Percentiles rank a stretch among this genome's conserved stretches.
Conservation (phyloP, 768 basidiomycete species). For the Nidula microcarpa region DNA sequence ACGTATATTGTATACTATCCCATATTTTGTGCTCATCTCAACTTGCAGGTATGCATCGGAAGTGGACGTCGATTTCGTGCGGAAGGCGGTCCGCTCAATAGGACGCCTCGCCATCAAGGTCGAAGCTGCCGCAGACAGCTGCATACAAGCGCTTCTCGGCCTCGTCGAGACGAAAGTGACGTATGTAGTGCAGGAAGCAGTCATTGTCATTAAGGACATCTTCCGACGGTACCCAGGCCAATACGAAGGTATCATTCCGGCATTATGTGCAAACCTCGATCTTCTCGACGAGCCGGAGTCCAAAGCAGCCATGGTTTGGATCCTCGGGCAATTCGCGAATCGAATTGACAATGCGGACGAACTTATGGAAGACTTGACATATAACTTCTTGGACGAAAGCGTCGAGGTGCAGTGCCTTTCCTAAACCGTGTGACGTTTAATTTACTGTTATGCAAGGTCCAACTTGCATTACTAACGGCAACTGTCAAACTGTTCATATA, state of each 20-base stretch:
- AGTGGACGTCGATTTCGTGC: slow-evolving; percentile 96
- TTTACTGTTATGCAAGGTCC: slow-evolving; percentile 58
- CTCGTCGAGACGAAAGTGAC: slow-evolving; percentile 92
- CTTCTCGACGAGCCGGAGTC: slow-evolving; percentile 93
- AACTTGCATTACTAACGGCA: slow-evolving; percentile 91
- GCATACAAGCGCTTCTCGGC: slow-evolving; percentile 81
- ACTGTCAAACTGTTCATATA: slow-evolving; percentile 95
- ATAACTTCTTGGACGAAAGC: slow-evolving; percentile 90
- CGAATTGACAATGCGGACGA: slow-evolving; percentile 96
- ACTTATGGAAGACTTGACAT: slow-evolving; percentile 86
- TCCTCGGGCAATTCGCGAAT: slow-evolving; percentile 94
- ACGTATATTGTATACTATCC: slow-evolving; percentile 16
- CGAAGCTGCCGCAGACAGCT: slow-evolving; percentile 80
- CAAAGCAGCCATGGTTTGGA: slow-evolving; percentile 98
- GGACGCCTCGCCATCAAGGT: slow-evolving; percentile 99
- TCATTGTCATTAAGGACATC: slow-evolving; percentile 97
- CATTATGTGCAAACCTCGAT: slow-evolving; percentile 89
- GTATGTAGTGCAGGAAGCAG: slow-evolving; percentile 96
- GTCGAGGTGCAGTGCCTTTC: slow-evolving; percentile 58
- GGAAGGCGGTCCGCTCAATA: slow-evolving; percentile 96
- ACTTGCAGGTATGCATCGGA: slow-evolving; percentile 86
- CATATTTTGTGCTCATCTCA: background rate
- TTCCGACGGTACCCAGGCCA: slow-evolving; percentile 95
- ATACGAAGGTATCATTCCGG: slow-evolving; percentile 96
- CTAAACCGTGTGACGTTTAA: background rate